Evolutionary conservation across 352 stramenopile genomes (phyloP), one percentile per base, ranked within the genome.

Genomic region (Globisporangium paroecandrum): DNA sequence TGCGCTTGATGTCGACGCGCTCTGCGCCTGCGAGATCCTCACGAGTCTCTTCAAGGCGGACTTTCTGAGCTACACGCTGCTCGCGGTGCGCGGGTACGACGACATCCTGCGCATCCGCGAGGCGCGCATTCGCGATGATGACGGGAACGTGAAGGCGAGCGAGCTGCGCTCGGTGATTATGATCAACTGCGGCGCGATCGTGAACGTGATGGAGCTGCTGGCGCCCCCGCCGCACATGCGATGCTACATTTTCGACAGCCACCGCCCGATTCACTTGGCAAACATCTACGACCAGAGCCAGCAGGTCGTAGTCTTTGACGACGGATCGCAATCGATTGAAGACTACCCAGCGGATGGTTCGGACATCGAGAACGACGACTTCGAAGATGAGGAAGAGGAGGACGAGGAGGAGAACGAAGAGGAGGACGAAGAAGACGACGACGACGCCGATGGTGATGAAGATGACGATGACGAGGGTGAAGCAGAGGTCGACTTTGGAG

Each of bases 241-340:
- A 55, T 93, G 94, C 46, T 99, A 99, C 80, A 90, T 99, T 8
- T 84, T 99, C 56, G 97, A 99, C 81, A 97, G 85, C 66, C 95
- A 98, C 72, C 83, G 96, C 1, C 97, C 97, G 9, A 91, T 99
- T 55, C 96, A 99, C 78, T 86, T 99, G 68, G 88, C 94, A 13
- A 99, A 99, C 77, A 89, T 99, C 29, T 97, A 99, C 78, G 82
- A 95, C 49, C 68, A 79, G 25, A 77, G 82, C 61, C 81, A 91
- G 68, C 87, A 91, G 65, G 76, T 95, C 55, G 81, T 94, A 2
- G 78, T 95, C 32, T 94, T 95, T 71, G 87, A 95, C 32, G 87
- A 95, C 58, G 87, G 84, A 8, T 81, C 84, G 10, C 72, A 92
- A 63, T 63, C 65, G 13, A 64, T 91, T 24, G 87, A 92, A 4